A percentile compares a stretch with the other conserved stretches of the same genome.
phyloP scores from a whole-genome alignment of 2,329 filamentous ascomycete genomes.

The Talaromyces albobiverticillius region DNA sequence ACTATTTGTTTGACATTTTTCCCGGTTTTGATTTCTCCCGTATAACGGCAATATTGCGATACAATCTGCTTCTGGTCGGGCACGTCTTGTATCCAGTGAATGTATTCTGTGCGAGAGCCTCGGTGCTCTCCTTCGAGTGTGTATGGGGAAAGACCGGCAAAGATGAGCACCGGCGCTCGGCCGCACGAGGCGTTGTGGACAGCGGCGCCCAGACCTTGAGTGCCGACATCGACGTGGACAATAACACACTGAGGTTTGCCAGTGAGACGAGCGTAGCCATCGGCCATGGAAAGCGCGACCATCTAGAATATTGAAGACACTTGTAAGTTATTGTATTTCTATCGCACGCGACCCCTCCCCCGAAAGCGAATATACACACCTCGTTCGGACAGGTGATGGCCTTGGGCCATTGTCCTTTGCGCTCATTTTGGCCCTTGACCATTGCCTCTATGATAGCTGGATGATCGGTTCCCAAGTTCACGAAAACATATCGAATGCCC shows the following conservation, averaged over 20 bases:
- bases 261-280: conserved; percentile 72
- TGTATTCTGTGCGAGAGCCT: conserved; percentile 77
- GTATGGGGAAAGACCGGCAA: conserved; percentile 73
- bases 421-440: conserved; percentile 69
- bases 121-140: conserved; percentile 75
- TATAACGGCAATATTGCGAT: conserved; percentile 79
- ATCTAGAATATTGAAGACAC: conserved; percentile 52
- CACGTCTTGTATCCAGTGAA: conserved; percentile 83
- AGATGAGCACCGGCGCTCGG: conserved; percentile 71
- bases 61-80: conserved; percentile 79
- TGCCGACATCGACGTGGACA: conserved; percentile 78
- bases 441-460: conserved; percentile 78
- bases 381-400: conserved; percentile 81
- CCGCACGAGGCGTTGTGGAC: conserved; percentile 77
- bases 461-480: conserved; percentile 58
- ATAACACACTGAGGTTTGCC: conserved; percentile 73
- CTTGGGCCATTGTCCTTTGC: conserved; percentile 61
- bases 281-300: conserved; percentile 81
- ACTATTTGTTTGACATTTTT: conserved; percentile 88
- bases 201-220: conserved; percentile 72
- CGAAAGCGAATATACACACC: conserved; percentile 41
- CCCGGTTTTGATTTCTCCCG: conserved; percentile 78
- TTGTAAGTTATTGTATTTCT: conserved; percentile 8
- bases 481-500: conserved; percentile 52
- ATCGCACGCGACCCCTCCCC: conserved; percentile 15